Conservation (phyloP, 805 yeast genomes). For the Nakazawaea sp. region DNA sequence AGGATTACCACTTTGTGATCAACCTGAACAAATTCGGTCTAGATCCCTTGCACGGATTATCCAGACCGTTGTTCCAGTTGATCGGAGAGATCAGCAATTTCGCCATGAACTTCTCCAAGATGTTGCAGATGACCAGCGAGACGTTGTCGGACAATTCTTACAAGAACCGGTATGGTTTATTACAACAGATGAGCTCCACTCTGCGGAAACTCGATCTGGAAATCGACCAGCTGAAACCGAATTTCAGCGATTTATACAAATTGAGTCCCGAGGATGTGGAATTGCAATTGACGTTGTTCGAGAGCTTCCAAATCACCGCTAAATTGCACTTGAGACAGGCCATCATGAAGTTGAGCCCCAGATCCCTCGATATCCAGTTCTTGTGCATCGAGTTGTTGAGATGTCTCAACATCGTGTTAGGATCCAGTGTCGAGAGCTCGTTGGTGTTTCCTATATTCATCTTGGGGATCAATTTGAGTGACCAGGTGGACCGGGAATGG, state of each 20-base stretch:
- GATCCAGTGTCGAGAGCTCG: constrained; percentile 62
- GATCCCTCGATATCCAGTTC: constrained; percentile 56
- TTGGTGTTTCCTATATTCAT: constrained; percentile 73
- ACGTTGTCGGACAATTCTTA: constrained; percentile 17
- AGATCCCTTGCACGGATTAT: constrained; percentile 69
- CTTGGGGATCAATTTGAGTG: constrained; percentile 64
- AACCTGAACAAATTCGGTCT: constrained; percentile 33
- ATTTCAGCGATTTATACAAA: constrained; percentile 32
- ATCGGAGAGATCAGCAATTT: constrained; percentile 64
- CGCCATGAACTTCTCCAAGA: constrained; percentile 42
- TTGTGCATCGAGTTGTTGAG: constrained; percentile 46
- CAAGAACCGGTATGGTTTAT: constrained; percentile 24
- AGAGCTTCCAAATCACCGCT: constrained; percentile 63
- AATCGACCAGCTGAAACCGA: constrained; percentile 47
- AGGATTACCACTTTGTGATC: constrained; percentile 52
- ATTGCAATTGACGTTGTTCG: constrained; percentile 64
- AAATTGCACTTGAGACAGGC: constrained; percentile 63
- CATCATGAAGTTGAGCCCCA: constrained; percentile 51
- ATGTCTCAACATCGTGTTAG: constrained; percentile 55
- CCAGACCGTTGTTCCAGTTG: constrained; percentile 57
- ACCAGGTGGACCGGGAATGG: constrained; percentile 39
- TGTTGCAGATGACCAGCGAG: constrained; percentile 21
- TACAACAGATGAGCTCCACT: constrained; percentile 26
- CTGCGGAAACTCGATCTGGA: constrained; percentile 37
- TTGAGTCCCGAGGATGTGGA: constrained; percentile 43